Conservation (phyloP, 257 asterid genomes). For the Solanum piurae region DNA sequence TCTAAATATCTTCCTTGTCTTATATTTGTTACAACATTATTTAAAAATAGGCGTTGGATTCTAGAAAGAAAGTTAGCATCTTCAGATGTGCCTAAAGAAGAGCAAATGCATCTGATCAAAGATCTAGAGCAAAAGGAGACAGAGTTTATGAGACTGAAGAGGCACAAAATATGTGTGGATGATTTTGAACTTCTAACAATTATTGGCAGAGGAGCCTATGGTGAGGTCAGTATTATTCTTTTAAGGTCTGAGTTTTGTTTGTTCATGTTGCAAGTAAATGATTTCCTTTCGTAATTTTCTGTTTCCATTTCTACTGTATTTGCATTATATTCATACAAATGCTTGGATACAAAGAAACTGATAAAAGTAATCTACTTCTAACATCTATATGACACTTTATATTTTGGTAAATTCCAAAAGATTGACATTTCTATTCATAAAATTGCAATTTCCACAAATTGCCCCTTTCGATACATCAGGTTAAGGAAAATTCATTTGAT, state of each 20-base stretch:
- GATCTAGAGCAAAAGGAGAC: constrained; percentile 95
- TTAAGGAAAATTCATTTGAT: not conserved
- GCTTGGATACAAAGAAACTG: not conserved
- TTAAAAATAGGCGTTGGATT: constrained; percentile 82
- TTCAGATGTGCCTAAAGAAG: constrained; percentile 96
- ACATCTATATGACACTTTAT: not conserved
- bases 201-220: constrained; percentile 97
- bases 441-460: not conserved
- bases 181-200: constrained; percentile 94
- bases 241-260: not conserved
- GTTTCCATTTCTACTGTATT: not conserved
- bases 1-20: not conserved
- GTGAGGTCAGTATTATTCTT: constrained; percentile 43
- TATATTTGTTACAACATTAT: constrained; percentile 1
- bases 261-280: not conserved
- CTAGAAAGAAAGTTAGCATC: constrained; percentile 88
- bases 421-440: not conserved
- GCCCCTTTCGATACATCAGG: not conserved
- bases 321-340: not conserved
- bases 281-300: not conserved
- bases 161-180: constrained; percentile 93
- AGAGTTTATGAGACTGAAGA: constrained; percentile 83
- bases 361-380: not conserved
- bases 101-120: constrained; percentile 67
- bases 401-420: not conserved